phyloP scores from a whole-genome alignment of 2,329 filamentous ascomycete genomes.

The Septoria linicola region DNA sequence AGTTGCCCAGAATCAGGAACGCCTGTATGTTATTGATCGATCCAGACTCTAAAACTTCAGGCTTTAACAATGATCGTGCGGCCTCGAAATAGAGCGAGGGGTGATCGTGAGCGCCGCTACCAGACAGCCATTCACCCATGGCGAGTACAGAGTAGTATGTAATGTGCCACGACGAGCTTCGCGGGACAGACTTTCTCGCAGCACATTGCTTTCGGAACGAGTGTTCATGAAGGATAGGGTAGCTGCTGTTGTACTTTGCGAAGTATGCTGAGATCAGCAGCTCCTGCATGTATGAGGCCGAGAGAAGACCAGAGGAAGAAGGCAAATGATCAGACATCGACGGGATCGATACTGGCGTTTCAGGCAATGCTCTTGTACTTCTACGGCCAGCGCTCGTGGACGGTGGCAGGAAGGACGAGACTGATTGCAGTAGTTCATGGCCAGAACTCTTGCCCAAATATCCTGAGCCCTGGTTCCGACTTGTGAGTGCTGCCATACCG shows the following conservation, averaged over 20 bases:
- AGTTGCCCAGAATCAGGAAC: constrained; percentile 41
- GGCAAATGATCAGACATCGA: background rate
- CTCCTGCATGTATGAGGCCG: constrained; percentile 13
- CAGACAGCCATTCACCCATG: constrained; percentile 21
- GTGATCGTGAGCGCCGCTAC: constrained; percentile 11
- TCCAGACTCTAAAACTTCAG: background rate
- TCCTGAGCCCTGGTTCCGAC: constrained; percentile 16
- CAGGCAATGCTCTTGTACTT: background rate
- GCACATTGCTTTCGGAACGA: constrained; percentile 15
- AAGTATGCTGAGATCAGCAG: constrained; percentile 23
- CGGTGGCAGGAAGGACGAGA: constrained; percentile 20
- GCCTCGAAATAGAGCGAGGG: constrained; percentile 18
- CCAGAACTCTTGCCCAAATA: constrained; percentile 24
- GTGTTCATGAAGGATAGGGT: constrained; percentile 22
- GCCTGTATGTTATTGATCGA: constrained; percentile 24
- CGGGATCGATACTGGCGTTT: background rate
- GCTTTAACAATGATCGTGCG: background rate
- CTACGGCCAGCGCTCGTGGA: constrained; percentile 1
- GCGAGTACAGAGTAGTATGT: constrained; percentile 22
- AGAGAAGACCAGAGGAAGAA: background rate
- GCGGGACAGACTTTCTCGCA: background rate
- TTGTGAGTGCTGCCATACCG: constrained; percentile 12
- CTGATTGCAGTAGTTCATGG: constrained; percentile 18
- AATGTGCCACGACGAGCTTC: constrained; percentile 16
- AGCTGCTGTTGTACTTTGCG: constrained; percentile 18